Base-by-base conservation (phyloP, 202 grass and related monocot species). In the Elaeis oleifera region DNA sequence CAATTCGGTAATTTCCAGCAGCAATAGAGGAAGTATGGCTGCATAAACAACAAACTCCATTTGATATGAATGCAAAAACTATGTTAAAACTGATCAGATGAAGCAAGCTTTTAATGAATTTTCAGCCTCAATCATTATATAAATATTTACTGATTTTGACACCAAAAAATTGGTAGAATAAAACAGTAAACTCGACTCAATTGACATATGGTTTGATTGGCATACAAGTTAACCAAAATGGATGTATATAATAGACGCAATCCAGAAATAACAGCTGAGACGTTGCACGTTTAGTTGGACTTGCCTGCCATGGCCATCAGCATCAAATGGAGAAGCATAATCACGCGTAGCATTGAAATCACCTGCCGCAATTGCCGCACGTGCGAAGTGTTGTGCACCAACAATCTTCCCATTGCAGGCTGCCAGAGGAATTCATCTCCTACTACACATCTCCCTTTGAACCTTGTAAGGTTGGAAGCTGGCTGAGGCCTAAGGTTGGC, bases 271-370 rank as follows among this genome's bases (percentile, higher is more conserved):
- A 2, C 36, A 44, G 36, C 55, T 20, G 23, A 69, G 20, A 55
- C 11, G 31, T 5, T 28, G 21, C 19, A 25, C 18, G 18, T 31
- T 61, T 17, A 0, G 13, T 39, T 18, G 67, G 53, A 87, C 76
- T 58, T 20, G 88, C 92, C 84, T 97, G 53, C 92, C 92, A 89
- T 97, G 92, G 16, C 88, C 92, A 84, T 97, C 92, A 68, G 87
- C 72, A 81, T 97, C 92, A 56, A 91, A 97, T 36, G 92, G 92
- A 53, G 92, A 97, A 73, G 82, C 88, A 79, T 79, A 91, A 71
- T 97, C 84, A 54, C 74, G 23, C 59, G 84, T 89, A 59, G 88
- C 82, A 78, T 97, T 97, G 71, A 97, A 91, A 7, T 91, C 88
- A 5, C 92, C 87, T 24, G 71, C 60, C 27, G 82, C 84, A 69